phyloP scores from a whole-genome alignment of 495 filamentous ascomycete species.

The Penicillium antarcticum region DNA sequence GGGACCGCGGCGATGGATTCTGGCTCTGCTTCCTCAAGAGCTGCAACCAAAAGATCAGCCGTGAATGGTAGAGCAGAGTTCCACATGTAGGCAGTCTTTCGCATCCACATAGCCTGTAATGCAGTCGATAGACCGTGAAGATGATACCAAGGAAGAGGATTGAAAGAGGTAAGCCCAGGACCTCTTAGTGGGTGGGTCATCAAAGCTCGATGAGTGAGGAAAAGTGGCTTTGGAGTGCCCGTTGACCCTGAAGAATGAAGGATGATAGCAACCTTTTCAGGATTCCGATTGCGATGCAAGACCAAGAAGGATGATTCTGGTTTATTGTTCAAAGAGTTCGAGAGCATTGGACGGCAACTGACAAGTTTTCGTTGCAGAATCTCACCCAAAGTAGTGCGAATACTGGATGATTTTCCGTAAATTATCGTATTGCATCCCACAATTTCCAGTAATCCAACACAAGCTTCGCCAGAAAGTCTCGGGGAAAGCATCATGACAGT shows the following conservation, averaged over 20 bases:
- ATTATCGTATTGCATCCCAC: slow-evolving; percentile 45
- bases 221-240: slow-evolving; percentile 53
- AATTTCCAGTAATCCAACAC: slow-evolving; percentile 46
- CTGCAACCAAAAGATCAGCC: slow-evolving; percentile 39
- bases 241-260: slow-evolving; percentile 60
- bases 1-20: slow-evolving; percentile 55
- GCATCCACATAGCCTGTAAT: slow-evolving; percentile 49
- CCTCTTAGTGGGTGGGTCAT: slow-evolving; percentile 36
- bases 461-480: slow-evolving; percentile 50
- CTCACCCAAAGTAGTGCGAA: slow-evolving; percentile 39
- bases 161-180: slow-evolving; percentile 45
- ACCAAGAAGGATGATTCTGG: slow-evolving; percentile 26
- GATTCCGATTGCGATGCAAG: slow-evolving; percentile 30
- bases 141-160: slow-evolving; percentile 56
- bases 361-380: slow-evolving; percentile 35
- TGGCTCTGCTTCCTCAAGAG: slow-evolving; percentile 42
- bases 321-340: slow-evolving; percentile 8
- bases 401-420: slow-evolving; percentile 34
- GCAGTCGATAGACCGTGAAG: slow-evolving; percentile 46
- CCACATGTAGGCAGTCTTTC: slow-evolving; percentile 47
- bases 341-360: slow-evolving; percentile 28
- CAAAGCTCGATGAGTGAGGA: slow-evolving; percentile 35
- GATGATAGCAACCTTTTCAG: slow-evolving; percentile 38
- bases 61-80: slow-evolving; percentile 52
- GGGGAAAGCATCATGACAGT: slow-evolving; percentile 58